phyloP scores from a whole-genome alignment of 1,284 basidiomycete species.

The Sporisorium scitamineum region DNA sequence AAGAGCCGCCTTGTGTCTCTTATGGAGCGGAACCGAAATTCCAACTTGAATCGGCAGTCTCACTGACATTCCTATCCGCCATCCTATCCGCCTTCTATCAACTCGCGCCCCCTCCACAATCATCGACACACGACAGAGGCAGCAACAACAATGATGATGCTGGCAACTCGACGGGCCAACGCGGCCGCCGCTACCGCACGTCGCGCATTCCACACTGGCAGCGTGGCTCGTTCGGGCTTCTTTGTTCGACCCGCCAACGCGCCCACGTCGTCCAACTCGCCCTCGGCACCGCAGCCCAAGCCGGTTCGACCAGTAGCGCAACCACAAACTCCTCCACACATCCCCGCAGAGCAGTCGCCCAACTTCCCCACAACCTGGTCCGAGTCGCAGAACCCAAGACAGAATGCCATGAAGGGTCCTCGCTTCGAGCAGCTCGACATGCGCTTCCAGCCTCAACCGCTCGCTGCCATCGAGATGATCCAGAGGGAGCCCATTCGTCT shows the following conservation, averaged over 20 bases:
- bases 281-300: constrained; percentile 39
- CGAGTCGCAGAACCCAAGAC: constrained; percentile 70
- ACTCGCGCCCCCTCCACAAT: not conserved
- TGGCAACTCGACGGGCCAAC: constrained; percentile 15
- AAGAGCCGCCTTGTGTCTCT: no score
- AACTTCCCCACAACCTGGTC: constrained; percentile 63
- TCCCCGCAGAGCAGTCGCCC: constrained; percentile 57
- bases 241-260: constrained; percentile 50
- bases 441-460: constrained; percentile 87
- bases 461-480: constrained; percentile 90
- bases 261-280: constrained; percentile 54
- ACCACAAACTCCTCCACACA: constrained; percentile 55
- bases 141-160: constrained; percentile 24
- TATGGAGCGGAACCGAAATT: not conserved
- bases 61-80: not conserved
- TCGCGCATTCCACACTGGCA: constrained; percentile 25
- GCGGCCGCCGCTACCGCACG: constrained; percentile 18
- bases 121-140: not conserved
- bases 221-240: constrained; percentile 31
- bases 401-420: constrained; percentile 76
- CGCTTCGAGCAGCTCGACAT: constrained; percentile 92
- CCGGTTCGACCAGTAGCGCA: constrained; percentile 52
- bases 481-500: constrained; percentile 85
- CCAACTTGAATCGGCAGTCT: not conserved
- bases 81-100: not conserved